Evolutionary conservation across 805 yeast genomes (phyloP).

Genomic region (Schwanniomyces polymorphus): DNA sequence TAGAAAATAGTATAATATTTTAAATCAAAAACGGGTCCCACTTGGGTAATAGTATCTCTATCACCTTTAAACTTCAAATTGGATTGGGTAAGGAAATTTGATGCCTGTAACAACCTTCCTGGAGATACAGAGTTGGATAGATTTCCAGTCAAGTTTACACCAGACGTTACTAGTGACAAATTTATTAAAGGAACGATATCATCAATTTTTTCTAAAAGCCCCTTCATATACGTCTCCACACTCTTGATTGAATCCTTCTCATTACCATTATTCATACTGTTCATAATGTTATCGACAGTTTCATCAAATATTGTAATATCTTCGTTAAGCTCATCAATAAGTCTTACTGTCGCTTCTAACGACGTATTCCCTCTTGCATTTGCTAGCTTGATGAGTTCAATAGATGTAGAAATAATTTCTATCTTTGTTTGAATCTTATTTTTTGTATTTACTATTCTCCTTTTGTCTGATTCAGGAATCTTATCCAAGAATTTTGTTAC

Average conservation of each 20-base stretch:
- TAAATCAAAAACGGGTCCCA: conserved; percentile 62
- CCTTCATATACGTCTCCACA: conserved; percentile 52
- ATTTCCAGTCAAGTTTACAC: conserved; percentile 55
- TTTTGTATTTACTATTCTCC: conserved; percentile 40
- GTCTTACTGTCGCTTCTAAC: conserved; percentile 51
- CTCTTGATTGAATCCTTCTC: conserved; percentile 38
- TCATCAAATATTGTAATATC: conserved; percentile 61
- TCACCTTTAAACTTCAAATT: conserved; percentile 19
- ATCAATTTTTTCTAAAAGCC: conserved; percentile 54
- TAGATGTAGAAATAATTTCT: conserved; percentile 61
- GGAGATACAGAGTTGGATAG: conserved; percentile 60
- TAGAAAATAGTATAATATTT: conserved; percentile 64
- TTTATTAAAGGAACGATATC: conserved; percentile 69
- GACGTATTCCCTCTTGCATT: conserved; percentile 63
- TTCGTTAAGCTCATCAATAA: conserved; percentile 54
- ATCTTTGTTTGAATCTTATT: conserved; percentile 56
- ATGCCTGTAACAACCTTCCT: conserved; percentile 63
- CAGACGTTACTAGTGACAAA: conserved; percentile 66
- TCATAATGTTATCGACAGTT: conserved; percentile 41
- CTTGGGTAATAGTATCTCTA: conserved; percentile 18
- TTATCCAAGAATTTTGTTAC: conserved; percentile 55
- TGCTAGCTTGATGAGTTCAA: conserved; percentile 63
- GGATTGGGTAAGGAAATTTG: conserved; percentile 42
- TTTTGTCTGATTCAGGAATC: conserved; percentile 55
- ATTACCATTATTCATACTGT: conserved; percentile 23